phyloP scores from a whole-genome alignment of 305 asterid genomes.

The Fraxinus dipetala region DNA sequence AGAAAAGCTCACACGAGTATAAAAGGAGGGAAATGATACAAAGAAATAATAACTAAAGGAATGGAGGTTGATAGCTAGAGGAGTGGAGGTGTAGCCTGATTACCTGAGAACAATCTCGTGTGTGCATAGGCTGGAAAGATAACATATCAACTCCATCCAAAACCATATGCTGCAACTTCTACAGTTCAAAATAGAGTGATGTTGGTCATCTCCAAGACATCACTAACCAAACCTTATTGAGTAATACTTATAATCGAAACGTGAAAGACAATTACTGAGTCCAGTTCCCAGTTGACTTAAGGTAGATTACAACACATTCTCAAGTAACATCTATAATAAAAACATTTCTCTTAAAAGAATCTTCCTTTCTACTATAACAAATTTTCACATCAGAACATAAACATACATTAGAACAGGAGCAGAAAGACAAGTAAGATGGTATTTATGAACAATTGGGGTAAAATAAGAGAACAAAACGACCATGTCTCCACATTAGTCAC shows the following conservation, averaged over 20 bases:
- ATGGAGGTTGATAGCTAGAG: background rate
- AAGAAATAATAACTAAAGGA: slow-evolving; percentile 4
- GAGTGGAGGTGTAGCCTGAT: slow-evolving; percentile 5
- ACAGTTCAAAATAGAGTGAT: slow-evolving; percentile 27
- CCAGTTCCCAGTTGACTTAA: slow-evolving; percentile 20
- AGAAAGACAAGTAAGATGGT: background rate
- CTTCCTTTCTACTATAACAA: background rate
- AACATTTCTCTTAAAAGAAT: background rate
- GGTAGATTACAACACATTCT: background rate
- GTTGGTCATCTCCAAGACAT: slow-evolving; percentile 12
- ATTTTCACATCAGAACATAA: background rate
- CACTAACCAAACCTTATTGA: slow-evolving; percentile 10
- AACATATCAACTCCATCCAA: slow-evolving; percentile 68
- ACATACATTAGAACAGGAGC: background rate
- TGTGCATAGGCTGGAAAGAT: slow-evolving; percentile 80
- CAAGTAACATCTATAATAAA: slow-evolving; percentile 3
- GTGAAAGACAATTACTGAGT: background rate
- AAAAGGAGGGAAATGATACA: background rate
- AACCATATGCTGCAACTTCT: slow-evolving; percentile 80
- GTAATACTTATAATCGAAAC: background rate
- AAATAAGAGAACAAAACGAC: background rate
- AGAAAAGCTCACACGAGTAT: background rate
- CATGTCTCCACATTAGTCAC: background rate
- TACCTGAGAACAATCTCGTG: slow-evolving; percentile 94
- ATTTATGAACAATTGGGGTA: background rate